A percentile compares a stretch with the other conserved stretches of the same genome.
These are phyloP conservation scores for Parathielavia appendiculata DNA, from an alignment of 495 filamentous ascomycete genomes.

Conservation along the genomic window DNA sequence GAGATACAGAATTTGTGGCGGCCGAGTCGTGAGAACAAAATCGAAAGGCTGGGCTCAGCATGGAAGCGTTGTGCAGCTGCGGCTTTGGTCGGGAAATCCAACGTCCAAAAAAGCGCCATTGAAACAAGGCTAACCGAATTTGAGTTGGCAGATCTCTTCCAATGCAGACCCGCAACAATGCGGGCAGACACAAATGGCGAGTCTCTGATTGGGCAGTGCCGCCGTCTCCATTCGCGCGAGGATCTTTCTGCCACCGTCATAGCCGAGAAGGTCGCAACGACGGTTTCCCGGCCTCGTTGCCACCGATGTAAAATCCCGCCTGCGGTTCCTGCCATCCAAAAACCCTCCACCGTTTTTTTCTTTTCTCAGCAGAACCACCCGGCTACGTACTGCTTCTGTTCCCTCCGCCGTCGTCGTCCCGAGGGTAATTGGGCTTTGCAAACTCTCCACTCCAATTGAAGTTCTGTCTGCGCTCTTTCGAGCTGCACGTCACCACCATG, in stretches of 20 bases:
- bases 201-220: slow-evolving; percentile 23
- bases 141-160: slow-evolving; percentile 18
- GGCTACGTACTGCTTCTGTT: slow-evolving; percentile 1
- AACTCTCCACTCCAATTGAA: slow-evolving; percentile 36
- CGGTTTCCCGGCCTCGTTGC: slow-evolving; percentile 23
- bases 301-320: slow-evolving; percentile 35
- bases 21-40: neutral
- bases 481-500: slow-evolving; percentile 45
- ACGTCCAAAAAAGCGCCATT: neutral
- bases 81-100: slow-evolving; percentile 15
- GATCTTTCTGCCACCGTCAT: slow-evolving; percentile 36
- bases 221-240: slow-evolving; percentile 29
- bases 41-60: neutral
- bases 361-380: slow-evolving; percentile 16
- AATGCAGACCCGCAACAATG: slow-evolving; percentile 27
- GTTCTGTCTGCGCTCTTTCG: slow-evolving; percentile 18
- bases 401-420: slow-evolving; percentile 18
- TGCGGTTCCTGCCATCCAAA: slow-evolving; percentile 24
- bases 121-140: slow-evolving; percentile 22
- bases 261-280: slow-evolving; percentile 23
- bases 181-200: slow-evolving; percentile 25
- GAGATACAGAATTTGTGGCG: neutral
- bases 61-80: slow-evolving; percentile 5
- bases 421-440: slow-evolving; percentile 25
- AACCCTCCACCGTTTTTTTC: slow-evolving; percentile 33